phyloP scores from a whole-genome alignment of 78 protist genomes.

The Dictyostelium firmibasis region DNA sequence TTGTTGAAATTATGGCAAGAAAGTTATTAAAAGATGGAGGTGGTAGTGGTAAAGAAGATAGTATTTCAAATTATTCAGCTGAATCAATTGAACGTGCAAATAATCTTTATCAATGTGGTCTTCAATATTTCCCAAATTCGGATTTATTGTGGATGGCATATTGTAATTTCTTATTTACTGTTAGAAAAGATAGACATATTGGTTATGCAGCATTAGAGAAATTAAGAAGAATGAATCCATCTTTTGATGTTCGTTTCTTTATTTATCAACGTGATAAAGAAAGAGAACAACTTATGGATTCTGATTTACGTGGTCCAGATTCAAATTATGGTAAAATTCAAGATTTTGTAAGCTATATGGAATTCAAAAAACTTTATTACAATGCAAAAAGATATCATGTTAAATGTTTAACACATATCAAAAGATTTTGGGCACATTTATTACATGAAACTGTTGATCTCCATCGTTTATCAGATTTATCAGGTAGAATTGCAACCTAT shows the following conservation, averaged over 20 bases:
- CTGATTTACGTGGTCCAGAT: slow-evolving; percentile 59
- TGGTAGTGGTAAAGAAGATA: slow-evolving; percentile 10
- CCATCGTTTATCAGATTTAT: slow-evolving; percentile 30
- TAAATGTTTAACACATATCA: slow-evolving; percentile 20
- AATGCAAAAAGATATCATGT: slow-evolving; percentile 40
- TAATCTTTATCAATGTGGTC: slow-evolving; percentile 60
- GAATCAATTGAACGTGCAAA: slow-evolving; percentile 52
- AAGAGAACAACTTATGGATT: slow-evolving; percentile 70
- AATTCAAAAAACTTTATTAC: slow-evolving; percentile 55
- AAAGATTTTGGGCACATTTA: slow-evolving; percentile 32
- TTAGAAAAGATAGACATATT: slow-evolving; percentile 64
- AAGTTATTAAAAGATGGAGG: not conserved
- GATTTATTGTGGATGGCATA: slow-evolving; percentile 67
- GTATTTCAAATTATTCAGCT: not conserved
- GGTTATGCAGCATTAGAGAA: slow-evolving; percentile 72
- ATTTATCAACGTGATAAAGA: slow-evolving; percentile 68
- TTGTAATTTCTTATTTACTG: slow-evolving; percentile 33
- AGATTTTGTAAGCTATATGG: slow-evolving; percentile 71
- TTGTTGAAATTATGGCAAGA: slow-evolving; percentile 61
- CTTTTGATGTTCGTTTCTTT: slow-evolving; percentile 49
- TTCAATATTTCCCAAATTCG: slow-evolving; percentile 55
- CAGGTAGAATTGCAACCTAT: slow-evolving; percentile 43
- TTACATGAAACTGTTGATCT: slow-evolving; percentile 60
- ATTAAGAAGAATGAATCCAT: slow-evolving; percentile 32
- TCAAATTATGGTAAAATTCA: slow-evolving; percentile 31